phyloP scores from a whole-genome alignment of 1,139 yeast species.

The Hyphopichia fennica region DNA sequence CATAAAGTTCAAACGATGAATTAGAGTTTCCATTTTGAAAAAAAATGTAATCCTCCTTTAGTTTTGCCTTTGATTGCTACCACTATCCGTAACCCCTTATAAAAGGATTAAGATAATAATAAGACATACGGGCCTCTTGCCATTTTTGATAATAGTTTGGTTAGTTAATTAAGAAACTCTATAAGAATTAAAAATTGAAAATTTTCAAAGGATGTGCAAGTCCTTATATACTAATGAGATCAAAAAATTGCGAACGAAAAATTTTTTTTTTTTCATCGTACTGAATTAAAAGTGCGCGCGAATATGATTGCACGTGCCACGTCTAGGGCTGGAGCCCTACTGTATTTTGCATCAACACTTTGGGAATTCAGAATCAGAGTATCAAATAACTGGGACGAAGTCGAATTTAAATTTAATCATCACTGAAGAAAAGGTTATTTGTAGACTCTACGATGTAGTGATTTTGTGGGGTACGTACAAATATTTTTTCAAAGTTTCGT shows the following conservation, averaged over 20 bases:
- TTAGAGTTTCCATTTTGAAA: conserved; percentile 2
- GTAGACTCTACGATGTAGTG: too few species aligned
- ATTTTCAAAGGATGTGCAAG: conserved; percentile 1
- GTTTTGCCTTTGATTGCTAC: conserved; percentile 3
- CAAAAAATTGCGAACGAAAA: not conserved
- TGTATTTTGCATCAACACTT: too few species aligned
- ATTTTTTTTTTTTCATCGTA: not conserved
- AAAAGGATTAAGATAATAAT: conserved; percentile 4
- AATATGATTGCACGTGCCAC: too few species aligned
- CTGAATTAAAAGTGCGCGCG: too few species aligned
- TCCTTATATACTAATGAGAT: conserved; percentile 5
- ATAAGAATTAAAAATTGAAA: conserved; percentile 5
- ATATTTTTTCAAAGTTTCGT: too few species aligned
- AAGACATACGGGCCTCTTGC: conserved; percentile 92
- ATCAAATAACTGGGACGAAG: too few species aligned
- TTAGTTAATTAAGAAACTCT: conserved; percentile 9
- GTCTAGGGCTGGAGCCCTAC: too few species aligned
- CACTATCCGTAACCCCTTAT: conserved; percentile 1
- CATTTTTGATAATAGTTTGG: conserved; percentile 53
- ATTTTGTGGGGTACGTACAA: too few species aligned
- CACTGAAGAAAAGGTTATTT: too few species aligned
- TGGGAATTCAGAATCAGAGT: too few species aligned
- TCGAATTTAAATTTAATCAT: too few species aligned
- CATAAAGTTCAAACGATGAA: not conserved
- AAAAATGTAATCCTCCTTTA: not conserved